Percentiles rank a stretch among this genome's conserved stretches.
phyloP scores from a whole-genome alignment of 768 basidiomycete genomes.

The Sistotremastrum niveocremeum region DNA sequence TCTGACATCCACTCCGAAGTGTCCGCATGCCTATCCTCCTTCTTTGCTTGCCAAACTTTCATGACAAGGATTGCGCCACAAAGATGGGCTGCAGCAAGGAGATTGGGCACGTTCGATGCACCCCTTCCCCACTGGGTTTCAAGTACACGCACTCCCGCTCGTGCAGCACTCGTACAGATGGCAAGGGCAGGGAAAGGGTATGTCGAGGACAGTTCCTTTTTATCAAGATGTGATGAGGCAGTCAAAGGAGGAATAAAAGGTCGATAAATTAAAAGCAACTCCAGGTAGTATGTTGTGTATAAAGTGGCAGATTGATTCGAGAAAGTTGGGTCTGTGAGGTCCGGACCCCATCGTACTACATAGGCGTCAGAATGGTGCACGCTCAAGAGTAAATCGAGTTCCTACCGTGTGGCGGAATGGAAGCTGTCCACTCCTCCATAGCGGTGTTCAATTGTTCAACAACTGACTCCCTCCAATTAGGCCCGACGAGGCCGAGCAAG shows the following conservation, averaged over 20 bases:
- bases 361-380: conserved; percentile 2
- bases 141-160: conserved; percentile 45
- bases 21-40: conserved; percentile 21
- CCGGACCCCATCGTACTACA: conserved; percentile 47
- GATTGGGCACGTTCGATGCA: conserved; percentile 27
- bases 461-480: conserved; percentile 42
- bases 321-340: conserved; percentile 31
- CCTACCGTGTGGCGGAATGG: conserved; percentile 55
- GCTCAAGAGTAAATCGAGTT: not conserved
- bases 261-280: conserved; percentile 55
- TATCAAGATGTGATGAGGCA: conserved; percentile 9
- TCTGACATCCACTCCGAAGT: conserved; percentile 16
- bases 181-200: conserved; percentile 38
- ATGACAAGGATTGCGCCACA: conserved; percentile 41
- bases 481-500: conserved; percentile 35
- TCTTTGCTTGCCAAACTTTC: conserved; percentile 40
- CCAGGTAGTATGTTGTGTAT: conserved; percentile 44
- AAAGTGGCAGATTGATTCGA: conserved; percentile 46
- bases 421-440: conserved; percentile 59
- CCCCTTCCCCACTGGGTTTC: conserved; percentile 35
- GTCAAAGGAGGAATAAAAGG: conserved; percentile 42
- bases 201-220: conserved; percentile 11
- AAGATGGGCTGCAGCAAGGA: conserved; percentile 34
- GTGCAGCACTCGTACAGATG: conserved; percentile 47
- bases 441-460: conserved; percentile 55